Conservation (phyloP, 495 filamentous ascomycete genomes). For the Lichenothelia convexa region DNA sequence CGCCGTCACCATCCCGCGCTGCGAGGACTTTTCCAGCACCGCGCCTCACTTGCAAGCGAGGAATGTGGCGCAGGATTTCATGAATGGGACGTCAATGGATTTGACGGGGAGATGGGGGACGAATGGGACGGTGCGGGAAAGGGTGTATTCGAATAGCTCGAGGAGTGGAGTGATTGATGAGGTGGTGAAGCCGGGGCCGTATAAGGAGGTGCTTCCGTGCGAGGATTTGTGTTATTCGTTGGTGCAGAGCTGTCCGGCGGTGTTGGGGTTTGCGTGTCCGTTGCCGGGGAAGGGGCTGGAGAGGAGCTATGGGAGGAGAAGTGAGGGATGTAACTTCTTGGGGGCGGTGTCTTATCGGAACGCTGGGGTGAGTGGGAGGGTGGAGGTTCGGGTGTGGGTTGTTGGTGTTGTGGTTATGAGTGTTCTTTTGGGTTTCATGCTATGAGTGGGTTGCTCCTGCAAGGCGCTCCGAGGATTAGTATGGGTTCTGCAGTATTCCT, state of each 20-base stretch:
- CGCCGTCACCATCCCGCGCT: conserved; percentile 78
- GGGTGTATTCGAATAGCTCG: conserved; percentile 25
- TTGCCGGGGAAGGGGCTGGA: conserved; percentile 32
- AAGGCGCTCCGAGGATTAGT: too few relatives aligned
- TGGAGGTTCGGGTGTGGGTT: conserved; percentile 2
- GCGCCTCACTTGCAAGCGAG: conserved; percentile 43
- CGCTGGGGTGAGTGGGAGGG: conserved; percentile 8
- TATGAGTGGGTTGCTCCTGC: background rate
- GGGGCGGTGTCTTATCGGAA: conserved; percentile 36
- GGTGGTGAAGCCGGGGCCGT: conserved; percentile 61
- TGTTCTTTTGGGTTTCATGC: background rate
- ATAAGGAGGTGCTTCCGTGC: conserved; percentile 84
- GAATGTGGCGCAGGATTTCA: conserved; percentile 47
- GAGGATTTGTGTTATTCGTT: conserved; percentile 66
- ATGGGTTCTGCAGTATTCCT: too few relatives aligned
- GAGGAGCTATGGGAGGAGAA: conserved; percentile 43
- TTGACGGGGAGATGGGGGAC: conserved; percentile 9
- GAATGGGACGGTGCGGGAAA: conserved; percentile 1
- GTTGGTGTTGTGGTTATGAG: conserved; percentile 4
- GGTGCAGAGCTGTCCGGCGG: conserved; percentile 67
- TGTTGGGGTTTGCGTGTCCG: conserved; percentile 64
- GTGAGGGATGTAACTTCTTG: conserved; percentile 38
- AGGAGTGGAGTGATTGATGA: conserved; percentile 56
- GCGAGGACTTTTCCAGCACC: conserved; percentile 53
- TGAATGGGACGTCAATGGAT: conserved; percentile 34